phyloP scores from a whole-genome alignment of 1,284 basidiomycete species.

The Sporisorium iseilematis-ciliati region DNA sequence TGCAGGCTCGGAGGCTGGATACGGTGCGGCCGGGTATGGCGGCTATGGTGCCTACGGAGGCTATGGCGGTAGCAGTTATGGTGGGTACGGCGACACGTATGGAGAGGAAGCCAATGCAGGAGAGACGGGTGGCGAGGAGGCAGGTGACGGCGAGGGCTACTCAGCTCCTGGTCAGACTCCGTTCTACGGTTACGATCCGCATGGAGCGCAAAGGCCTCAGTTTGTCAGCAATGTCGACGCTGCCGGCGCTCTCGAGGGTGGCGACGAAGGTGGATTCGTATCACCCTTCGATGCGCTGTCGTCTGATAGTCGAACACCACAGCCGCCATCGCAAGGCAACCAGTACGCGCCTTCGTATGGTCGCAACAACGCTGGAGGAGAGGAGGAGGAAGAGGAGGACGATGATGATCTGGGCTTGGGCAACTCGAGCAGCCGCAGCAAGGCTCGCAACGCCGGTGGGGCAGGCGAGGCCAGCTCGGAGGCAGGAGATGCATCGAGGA shows the following conservation, averaged over 20 bases:
- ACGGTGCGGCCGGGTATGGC: conserved; percentile 24
- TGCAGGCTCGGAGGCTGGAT: conserved; percentile 25
- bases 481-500: conserved; percentile 21
- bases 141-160: conserved; percentile 23
- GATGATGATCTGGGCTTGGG: conserved; percentile 91
- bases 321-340: conserved; percentile 37
- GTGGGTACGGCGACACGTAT: conserved; percentile 32
- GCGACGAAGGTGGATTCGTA: conserved; percentile 74
- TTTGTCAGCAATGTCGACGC: conserved; percentile 67
- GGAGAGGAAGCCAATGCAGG: conserved; percentile 18
- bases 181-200: conserved; percentile 61
- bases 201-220: conserved; percentile 57
- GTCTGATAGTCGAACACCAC: conserved; percentile 35
- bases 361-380: conserved; percentile 8
- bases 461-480: conserved; percentile 11
- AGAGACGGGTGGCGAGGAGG: conserved; percentile 21
- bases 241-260: conserved; percentile 35
- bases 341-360: conserved; percentile 35
- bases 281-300: conserved; percentile 83
- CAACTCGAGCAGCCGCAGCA: conserved; percentile 73
- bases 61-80: conserved; percentile 31
- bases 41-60: conserved; percentile 37
- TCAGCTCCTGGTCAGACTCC: conserved; percentile 33
- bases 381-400: conserved; percentile 70
- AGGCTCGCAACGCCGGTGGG: conserved; percentile 16